Evolutionary conservation across 129 eudicot genomes (phyloP).

Genomic region (Smallanthus sonchifolius): DNA sequence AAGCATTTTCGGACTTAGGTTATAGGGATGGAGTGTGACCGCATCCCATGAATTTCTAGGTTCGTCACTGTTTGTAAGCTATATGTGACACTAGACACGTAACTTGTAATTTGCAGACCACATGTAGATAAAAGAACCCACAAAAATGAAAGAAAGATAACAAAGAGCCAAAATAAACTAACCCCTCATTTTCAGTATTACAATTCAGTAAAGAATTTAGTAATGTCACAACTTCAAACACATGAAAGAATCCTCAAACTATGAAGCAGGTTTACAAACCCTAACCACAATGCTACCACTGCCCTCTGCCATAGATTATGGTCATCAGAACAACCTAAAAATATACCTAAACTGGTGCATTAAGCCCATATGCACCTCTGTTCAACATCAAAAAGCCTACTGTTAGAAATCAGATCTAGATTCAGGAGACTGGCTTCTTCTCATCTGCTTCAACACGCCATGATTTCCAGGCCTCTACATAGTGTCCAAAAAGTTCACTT

Average conservation of each 20-base stretch:
- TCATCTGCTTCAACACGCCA: slow-evolving; percentile 58
- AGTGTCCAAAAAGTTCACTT: slow-evolving; percentile 48
- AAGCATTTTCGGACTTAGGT: too few species aligned
- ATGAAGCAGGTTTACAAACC: slow-evolving; percentile 6
- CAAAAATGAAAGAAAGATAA: background rate
- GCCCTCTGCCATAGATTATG: slow-evolving; percentile 11
- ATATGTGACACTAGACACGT: too few species aligned
- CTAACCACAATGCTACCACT: slow-evolving; percentile 6
- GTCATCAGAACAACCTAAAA: slow-evolving; percentile 3
- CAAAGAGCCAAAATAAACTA: background rate
- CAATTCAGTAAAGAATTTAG: background rate
- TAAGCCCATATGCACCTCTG: slow-evolving; percentile 22
- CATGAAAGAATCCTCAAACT: slow-evolving; percentile 12
- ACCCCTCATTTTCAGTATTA: slow-evolving; percentile 6
- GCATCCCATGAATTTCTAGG: too few species aligned
- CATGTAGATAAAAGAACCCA: background rate
- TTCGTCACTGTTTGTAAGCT: too few species aligned
- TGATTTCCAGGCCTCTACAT: slow-evolving; percentile 57
- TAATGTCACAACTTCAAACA: background rate
- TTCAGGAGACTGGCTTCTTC: slow-evolving; percentile 36
- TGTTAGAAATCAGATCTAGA: background rate
- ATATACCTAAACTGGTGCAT: slow-evolving; percentile 15
- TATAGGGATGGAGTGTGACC: too few species aligned
- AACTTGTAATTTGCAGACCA: background rate
- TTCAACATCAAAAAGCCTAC: slow-evolving; percentile 5